A percentile compares a stretch with the other conserved stretches of the same genome.
Conservation (phyloP, 768 basidiomycete genomes). For the Tulasnella sp. region DNA sequence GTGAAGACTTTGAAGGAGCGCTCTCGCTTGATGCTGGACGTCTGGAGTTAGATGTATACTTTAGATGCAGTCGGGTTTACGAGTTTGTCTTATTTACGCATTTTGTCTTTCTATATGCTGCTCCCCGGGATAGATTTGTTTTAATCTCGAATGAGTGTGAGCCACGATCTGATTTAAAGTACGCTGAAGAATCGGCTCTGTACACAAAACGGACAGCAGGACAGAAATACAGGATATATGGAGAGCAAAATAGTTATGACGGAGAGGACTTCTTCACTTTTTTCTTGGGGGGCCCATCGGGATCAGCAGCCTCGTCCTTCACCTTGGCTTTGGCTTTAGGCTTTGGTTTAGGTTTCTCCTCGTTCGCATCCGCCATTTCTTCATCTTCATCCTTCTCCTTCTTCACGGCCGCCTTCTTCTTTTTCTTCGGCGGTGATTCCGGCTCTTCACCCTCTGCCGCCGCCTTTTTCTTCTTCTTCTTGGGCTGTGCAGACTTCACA, state of each 20-base stretch:
- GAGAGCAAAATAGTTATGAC: not conserved
- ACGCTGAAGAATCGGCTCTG: not conserved
- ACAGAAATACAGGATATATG: not conserved
- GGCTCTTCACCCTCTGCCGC: conserved; percentile 46
- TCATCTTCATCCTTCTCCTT: conserved; percentile 39
- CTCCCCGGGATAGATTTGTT: conserved; percentile 10
- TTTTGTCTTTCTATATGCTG: not conserved
- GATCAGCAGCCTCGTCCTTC: conserved; percentile 41
- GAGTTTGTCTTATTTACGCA: not conserved
- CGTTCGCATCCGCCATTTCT: conserved; percentile 43
- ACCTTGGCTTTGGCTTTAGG: conserved; percentile 46
- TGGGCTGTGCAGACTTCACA: conserved; percentile 38
- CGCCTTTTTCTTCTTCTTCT: conserved; percentile 66
- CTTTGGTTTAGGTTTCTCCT: conserved; percentile 47
- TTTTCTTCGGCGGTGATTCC: conserved; percentile 48
- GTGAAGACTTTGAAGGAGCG: conserved; percentile 95
- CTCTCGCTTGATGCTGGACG: conserved; percentile 82
- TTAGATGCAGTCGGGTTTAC: not conserved
- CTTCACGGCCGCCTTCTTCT: conserved; percentile 56
- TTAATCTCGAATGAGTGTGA: not conserved
- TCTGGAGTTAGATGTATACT: conserved; percentile 68
- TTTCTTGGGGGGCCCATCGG: conserved; percentile 70
- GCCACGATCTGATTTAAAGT: not conserved
- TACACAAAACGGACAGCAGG: not conserved
- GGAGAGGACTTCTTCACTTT: conserved; percentile 59